Base-by-base conservation (phyloP, 768 basidiomycete genomes). In the Hydnum rufescens region DNA sequence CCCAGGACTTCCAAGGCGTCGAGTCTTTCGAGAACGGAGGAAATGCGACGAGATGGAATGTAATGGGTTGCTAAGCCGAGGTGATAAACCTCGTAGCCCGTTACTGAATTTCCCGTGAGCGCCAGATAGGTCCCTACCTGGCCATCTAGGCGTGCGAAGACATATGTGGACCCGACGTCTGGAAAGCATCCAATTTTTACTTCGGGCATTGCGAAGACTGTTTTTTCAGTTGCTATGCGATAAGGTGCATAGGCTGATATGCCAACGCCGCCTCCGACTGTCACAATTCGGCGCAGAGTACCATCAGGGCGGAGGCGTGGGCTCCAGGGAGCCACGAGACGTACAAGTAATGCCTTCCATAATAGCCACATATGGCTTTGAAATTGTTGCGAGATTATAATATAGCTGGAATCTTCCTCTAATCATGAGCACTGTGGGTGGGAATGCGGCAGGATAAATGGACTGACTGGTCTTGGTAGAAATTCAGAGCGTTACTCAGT, bases 201-300 rank as follows among this genome's bases (percentile, higher is more conserved):
- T 68, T 99, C 95, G 18, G 95, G 95, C 95, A 97, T 97, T 4
- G 89, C 82, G 63, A 96, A 85, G 1, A 74, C 54, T 0, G 92
- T 95, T 28, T 82, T 83, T 64, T 93, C 89, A 2, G 93, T 97
- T 3, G 93, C 92, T 53, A 99, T 74, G 55, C 95, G 75, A 66
- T 97, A 90, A 0, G 80, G 74, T 3, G 92, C 93, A 53, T 80
- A 75, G 6, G 80, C 76, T 36, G 77, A 71, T 46, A 99, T 76
- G 34, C 95, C 95, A 22, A 83, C 86, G 48, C 95, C 95, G 51
- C 95, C 95, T 44, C 95, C 95, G 82, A 96, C 89, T 95, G n/a
- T n/a, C n/a, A n/a, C n/a, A n/a, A n/a, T n/a, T n/a, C n/a, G n/a
- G 43, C 28, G 29, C 36, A 29, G 4, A 47, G 16, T 30, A 28